Evolutionary conservation across 768 basidiomycete species (phyloP), one percentile per base, ranked within the genome.

Genomic region (Hydnomerulius pinastri): DNA sequence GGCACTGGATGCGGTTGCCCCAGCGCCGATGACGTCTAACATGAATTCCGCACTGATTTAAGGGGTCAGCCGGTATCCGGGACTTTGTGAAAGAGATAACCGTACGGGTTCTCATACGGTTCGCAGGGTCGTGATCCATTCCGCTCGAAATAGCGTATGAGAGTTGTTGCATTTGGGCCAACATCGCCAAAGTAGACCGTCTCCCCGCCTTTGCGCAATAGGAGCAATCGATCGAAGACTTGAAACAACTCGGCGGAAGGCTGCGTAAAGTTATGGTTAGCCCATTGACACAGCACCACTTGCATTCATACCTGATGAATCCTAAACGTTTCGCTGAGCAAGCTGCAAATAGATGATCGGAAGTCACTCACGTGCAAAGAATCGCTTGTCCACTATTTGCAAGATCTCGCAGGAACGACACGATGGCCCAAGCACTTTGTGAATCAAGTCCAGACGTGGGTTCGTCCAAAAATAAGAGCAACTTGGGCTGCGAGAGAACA

Each of bases 391-490:
- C 92, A 53, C 79, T 81, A 51, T 87, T 79, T 7, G 91, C 90
- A 25, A 94, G 80, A 39, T 83, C 78, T 9, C 85, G 76, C 37
- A 94, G 72, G 72, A 94, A 90, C 2, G 75, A 70, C 46, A 91
- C 72, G 54, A 92, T 90, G 4, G 85, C 85, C 89, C 90, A 90
- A 2, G 91, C 90, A 46, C 85, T 87, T 66, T 92, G 90, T 3
- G 90, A 91, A 64, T 92, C 90, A 13, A 94, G 74, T 28, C 92
- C 91, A 21, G 89, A 86, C 0, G 92, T 95, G 0, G 93, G 93
- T 65, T 95, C 92, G 61, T 94, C 92, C 29, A 92, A 70, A 75
- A 95, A 94, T 15, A 95, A 76, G 0, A 96, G 73, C 0, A 93
- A 72, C 64, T 82, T 81, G 1, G 91, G 92, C 84, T 84, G 51